Conservation (phyloP, 2,329 filamentous ascomycete species). For the Talaromyces sp. region DNA sequence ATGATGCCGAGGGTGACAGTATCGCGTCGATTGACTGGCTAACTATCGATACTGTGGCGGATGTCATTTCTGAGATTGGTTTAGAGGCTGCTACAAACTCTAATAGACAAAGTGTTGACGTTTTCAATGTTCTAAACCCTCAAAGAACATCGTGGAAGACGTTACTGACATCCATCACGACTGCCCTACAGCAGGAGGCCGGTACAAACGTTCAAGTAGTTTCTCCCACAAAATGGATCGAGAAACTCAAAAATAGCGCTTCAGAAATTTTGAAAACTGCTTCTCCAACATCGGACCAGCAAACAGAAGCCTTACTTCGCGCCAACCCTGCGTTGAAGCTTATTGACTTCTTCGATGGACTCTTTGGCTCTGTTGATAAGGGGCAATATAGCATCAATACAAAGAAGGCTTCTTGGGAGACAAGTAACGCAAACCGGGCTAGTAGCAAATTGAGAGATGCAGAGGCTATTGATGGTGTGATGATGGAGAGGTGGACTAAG, state of each 20-base stretch:
- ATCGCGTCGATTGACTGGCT: constrained; percentile 43
- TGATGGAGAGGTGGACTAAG: constrained; percentile 4
- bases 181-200: not conserved
- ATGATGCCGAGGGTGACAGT: constrained; percentile 23
- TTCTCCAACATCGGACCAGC: not conserved
- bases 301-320: not conserved
- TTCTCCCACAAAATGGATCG: constrained; percentile 1
- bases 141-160: not conserved
- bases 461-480: not conserved
- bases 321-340: constrained; percentile 10
- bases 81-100: not conserved
- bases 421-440: not conserved
- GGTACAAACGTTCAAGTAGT: not conserved
- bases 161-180: not conserved
- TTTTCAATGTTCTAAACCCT: constrained; percentile 3
- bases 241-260: not conserved
- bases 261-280: not conserved
- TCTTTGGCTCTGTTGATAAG: not conserved
- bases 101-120: not conserved
- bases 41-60: constrained; percentile 44
- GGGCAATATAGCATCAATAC: not conserved
- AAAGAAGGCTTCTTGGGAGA: constrained; percentile 3
- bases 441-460: constrained; percentile 2
- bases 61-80: constrained; percentile 34
- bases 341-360: constrained; percentile 5